Evolutionary conservation across 441 rosid genomes (phyloP).

Genomic region (Viola pubescens): DNA sequence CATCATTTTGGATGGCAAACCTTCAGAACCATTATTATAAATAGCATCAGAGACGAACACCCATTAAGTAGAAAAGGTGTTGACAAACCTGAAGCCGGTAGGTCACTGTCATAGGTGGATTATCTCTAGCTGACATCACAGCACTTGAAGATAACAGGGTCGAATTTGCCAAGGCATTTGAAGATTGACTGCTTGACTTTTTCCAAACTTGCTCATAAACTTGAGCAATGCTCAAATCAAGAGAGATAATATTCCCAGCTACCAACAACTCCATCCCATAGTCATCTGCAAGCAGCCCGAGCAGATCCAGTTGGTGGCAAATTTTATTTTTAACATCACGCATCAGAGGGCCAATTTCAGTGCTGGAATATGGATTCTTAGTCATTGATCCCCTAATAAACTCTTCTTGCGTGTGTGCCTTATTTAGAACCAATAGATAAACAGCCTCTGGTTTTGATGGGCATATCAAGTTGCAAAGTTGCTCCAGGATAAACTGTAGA

Average conservation of each 20-base stretch:
- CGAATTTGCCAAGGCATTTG: slow-evolving; percentile 54
- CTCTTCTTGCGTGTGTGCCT: slow-evolving; percentile 99
- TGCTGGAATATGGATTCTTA: slow-evolving; percentile 96
- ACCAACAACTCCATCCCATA: slow-evolving; percentile 98
- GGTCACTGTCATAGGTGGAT: slow-evolving; percentile 96
- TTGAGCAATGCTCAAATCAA: slow-evolving; percentile 97
- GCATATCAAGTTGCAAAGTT: slow-evolving; percentile 99
- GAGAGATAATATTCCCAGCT: slow-evolving; percentile 98
- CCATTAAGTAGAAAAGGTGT: slow-evolving; percentile 7
- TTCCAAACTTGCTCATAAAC: slow-evolving; percentile 99
- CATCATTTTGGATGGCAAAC: not conserved
- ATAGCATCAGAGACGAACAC: not conserved
- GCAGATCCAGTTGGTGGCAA: slow-evolving; percentile 89
- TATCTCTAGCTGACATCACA: slow-evolving; percentile 65
- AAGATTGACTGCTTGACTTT: slow-evolving; percentile 80
- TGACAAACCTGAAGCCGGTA: slow-evolving; percentile 95
- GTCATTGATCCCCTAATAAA: slow-evolving; percentile 99
- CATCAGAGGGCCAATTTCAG: slow-evolving; percentile 99
- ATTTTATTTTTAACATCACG: slow-evolving; percentile 99
- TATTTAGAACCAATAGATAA: slow-evolving; percentile 81
- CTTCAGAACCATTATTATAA: not conserved
- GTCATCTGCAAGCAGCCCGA: slow-evolving; percentile 95
- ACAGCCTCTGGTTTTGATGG: slow-evolving; percentile 96
- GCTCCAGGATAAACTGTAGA: slow-evolving; percentile 97
- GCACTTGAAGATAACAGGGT: slow-evolving; percentile 61